Percentiles rank a stretch among this genome's conserved stretches.
Conservation (phyloP, 805 yeast species). For the Saccharomycopsis oosterbeekiorum region DNA sequence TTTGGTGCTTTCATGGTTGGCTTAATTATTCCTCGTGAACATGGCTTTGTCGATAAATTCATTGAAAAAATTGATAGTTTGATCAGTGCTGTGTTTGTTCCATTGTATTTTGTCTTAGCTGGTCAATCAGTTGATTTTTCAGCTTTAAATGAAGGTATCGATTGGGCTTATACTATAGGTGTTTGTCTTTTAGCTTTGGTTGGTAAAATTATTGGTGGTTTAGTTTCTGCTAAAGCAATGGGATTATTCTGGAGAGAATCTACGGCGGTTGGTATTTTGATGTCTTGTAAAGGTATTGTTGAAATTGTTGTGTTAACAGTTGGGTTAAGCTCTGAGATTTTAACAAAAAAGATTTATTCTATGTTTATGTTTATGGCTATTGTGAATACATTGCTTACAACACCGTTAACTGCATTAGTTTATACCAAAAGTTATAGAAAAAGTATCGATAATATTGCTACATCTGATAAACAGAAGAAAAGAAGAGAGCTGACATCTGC, state of each 20-base stretch:
- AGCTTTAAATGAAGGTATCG: constrained; percentile 49
- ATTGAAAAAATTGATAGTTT: constrained; percentile 73
- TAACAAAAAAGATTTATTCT: constrained; percentile 54
- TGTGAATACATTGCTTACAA: constrained; percentile 67
- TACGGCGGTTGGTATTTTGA: constrained; percentile 63
- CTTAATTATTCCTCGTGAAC: constrained; percentile 64
- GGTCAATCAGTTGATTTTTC: constrained; percentile 67
- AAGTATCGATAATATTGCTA: constrained; percentile 24
- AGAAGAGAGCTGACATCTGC: constrained; percentile 1
- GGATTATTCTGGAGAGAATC: constrained; percentile 68
- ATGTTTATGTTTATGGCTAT: constrained; percentile 82
- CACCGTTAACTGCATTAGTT: constrained; percentile 54
- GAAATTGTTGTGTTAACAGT: constrained; percentile 71
- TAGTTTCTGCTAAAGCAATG: constrained; percentile 48
- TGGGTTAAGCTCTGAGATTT: constrained; percentile 64
- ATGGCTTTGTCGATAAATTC: constrained; percentile 57
- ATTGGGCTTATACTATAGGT: constrained; percentile 72
- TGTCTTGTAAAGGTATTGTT: constrained; percentile 86
- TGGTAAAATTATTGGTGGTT: constrained; percentile 62
- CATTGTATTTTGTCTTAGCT: constrained; percentile 71
- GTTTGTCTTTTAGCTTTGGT: constrained; percentile 56
- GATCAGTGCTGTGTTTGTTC: constrained; percentile 61
- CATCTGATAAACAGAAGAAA: not conserved
- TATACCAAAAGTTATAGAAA: constrained; percentile 58
- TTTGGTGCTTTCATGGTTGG: constrained; percentile 81